Base-by-base conservation (phyloP, 768 basidiomycete species). In the Suillus occidentalis region DNA sequence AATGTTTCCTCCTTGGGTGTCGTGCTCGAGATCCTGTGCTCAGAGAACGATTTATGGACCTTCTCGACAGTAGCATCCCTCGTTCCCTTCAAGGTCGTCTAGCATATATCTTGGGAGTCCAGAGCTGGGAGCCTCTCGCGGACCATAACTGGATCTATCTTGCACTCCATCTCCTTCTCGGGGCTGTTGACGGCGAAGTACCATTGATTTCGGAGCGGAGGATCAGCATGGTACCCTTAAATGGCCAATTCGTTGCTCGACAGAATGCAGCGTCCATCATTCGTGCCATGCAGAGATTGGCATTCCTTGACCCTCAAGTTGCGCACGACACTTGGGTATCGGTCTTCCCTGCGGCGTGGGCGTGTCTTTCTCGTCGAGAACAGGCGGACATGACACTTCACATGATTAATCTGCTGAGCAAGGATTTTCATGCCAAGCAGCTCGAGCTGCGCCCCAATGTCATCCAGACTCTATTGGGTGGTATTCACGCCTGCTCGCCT, bases 101-200 rank as follows among this genome's bases (percentile, higher is more conserved):
- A 56, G 89, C 91, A 47, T 98, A 96, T 75, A 88, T 99, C 67
- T 81, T 97, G 45, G 95, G 92, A 31, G 90, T 96, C 18, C 97
- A 99, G 76, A 94, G 84, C 70, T 99, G 97, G 97, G 97, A 99
- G 63, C 86, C 89, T 2, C 78, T 99, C 22, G 87, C 92, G 3
- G 95, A 97, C 66, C 87, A 92, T 62, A 94, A 97, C 71, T 99
- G 97, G 97, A 89, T 96, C 40, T 89, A 92, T 68, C 84, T 99
- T 22, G 94, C 95, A 18, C 80, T 98, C 34, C 91, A 97, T 71
- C 87, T 98, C 40, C 79, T 99, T 10, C 84, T 99, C 20, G 92
- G 94, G n/a, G 81, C 85, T n/a, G 79, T 86, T 18, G 85, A 87
- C 60, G 72, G 71, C 6, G 85, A 85, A 47, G 61, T 71, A 37